A percentile compares a stretch with the other conserved stretches of the same genome.
phyloP scores from a whole-genome alignment of 139 green algal genomes.

The Chlamydomonas eustigma region DNA sequence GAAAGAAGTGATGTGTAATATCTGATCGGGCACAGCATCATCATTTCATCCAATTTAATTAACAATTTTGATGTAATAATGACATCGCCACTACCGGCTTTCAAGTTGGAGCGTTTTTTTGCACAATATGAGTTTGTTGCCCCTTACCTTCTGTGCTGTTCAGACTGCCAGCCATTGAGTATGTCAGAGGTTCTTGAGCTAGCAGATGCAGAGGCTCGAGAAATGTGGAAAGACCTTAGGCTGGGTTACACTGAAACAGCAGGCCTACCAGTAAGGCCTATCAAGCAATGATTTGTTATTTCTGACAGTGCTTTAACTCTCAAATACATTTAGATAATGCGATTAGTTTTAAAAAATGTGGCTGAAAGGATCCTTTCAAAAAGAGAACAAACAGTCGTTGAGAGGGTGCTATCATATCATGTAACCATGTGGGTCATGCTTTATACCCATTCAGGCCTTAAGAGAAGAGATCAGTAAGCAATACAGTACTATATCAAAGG shows the following conservation, averaged over 20 bases:
- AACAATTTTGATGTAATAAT: no score
- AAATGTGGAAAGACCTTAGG: constrained; percentile 45
- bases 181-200: constrained; percentile 48
- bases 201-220: constrained; percentile 28
- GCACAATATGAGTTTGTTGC: constrained; percentile 60
- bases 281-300: no score
- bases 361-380: no score
- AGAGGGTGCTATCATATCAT: no score
- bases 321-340: no score
- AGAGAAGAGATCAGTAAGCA: constrained; percentile 36
- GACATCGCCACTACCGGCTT: constrained; percentile 10
- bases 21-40: no score
- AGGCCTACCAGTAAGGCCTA: constrained; percentile 53
- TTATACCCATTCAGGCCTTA: constrained; percentile 32
- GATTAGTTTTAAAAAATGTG: no score
- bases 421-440: not conserved
- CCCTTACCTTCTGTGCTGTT: constrained; percentile 57
- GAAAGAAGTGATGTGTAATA: no score
- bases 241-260: constrained; percentile 61
- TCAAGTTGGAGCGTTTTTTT: constrained; percentile 60
- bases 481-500: constrained; percentile 34
- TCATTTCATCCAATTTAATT: not conserved
- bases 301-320: no score
- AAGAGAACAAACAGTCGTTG: no score
- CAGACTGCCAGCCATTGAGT: constrained; percentile 54